Conservation (phyloP, 2,329 filamentous ascomycete species). For the Neonectria coccinea region DNA sequence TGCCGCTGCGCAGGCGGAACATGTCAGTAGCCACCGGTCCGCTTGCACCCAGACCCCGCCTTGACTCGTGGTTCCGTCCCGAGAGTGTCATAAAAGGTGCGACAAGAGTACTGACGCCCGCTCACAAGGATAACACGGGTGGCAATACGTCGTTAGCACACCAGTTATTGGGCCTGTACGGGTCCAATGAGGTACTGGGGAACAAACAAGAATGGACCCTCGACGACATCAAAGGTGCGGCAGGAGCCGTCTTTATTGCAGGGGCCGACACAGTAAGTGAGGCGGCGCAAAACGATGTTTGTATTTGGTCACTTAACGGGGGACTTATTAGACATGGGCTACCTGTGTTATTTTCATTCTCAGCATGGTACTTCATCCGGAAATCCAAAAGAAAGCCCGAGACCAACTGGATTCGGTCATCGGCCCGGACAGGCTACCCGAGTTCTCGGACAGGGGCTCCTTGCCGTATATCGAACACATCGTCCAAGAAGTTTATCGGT, state of each 20-base stretch:
- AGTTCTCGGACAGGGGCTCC: slow-evolving; percentile 56
- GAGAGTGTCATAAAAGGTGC: neutral
- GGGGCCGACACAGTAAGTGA: slow-evolving; percentile 56
- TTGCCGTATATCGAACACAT: slow-evolving; percentile 59
- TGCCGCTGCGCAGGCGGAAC: slow-evolving; percentile 42
- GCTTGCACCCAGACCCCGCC: neutral
- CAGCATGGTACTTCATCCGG: slow-evolving; percentile 56
- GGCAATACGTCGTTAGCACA: slow-evolving; percentile 44
- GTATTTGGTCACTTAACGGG: slow-evolving; percentile 38
- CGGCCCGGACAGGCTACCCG: slow-evolving; percentile 55
- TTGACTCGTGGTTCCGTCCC: neutral
- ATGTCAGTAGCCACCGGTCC: slow-evolving; percentile 39
- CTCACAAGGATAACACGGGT: slow-evolving; percentile 24
- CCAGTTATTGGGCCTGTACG: slow-evolving; percentile 38
- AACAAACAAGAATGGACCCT: slow-evolving; percentile 46
- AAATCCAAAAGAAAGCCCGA: slow-evolving; percentile 60
- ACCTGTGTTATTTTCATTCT: slow-evolving; percentile 55
- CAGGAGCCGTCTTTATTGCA: slow-evolving; percentile 62
- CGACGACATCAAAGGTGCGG: slow-evolving; percentile 62
- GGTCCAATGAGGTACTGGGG: slow-evolving; percentile 27
- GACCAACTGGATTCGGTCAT: slow-evolving; percentile 60
- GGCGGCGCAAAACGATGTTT: slow-evolving; percentile 20
- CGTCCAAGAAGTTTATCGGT: slow-evolving; percentile 58
- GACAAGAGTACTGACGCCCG: slow-evolving; percentile 29
- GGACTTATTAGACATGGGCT: slow-evolving; percentile 41